phyloP scores from a whole-genome alignment of 768 basidiomycete genomes.

The Harrya chromipes region DNA sequence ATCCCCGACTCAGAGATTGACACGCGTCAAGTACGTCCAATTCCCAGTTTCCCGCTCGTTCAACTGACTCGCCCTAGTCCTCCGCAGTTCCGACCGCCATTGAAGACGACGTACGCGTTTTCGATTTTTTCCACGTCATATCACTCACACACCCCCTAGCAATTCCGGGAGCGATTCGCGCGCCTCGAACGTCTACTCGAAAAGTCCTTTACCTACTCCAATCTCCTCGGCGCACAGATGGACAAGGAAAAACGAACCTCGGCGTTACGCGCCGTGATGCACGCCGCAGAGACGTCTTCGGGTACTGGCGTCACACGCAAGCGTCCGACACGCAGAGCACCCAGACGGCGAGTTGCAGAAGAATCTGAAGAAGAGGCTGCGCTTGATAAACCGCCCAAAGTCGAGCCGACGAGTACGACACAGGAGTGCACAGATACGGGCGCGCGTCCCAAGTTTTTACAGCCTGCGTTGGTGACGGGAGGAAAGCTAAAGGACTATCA shows the following conservation, averaged over 20 bases:
- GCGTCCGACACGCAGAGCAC: constrained; percentile 10
- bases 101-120: constrained; percentile 21
- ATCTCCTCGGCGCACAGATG: constrained; percentile 71
- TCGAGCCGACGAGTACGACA: neutral
- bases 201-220: constrained; percentile 74
- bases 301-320: constrained; percentile 7
- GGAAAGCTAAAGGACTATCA: constrained; percentile 88
- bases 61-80: constrained; percentile 6
- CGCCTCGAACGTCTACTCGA: constrained; percentile 67
- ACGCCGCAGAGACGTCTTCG: constrained; percentile 10
- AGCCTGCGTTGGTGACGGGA: constrained; percentile 80
- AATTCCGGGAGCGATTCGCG: constrained; percentile 46
- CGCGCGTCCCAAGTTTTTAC: constrained; percentile 47
- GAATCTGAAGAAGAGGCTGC: constrained; percentile 1
- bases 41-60: neutral
- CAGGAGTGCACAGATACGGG: neutral
- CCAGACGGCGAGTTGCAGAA: constrained; percentile 11
- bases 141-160: constrained; percentile 31
- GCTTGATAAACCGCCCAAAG: constrained; percentile 13
- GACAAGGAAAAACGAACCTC: constrained; percentile 47
- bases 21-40: constrained; percentile 19
- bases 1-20: neutral
- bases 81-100: constrained; percentile 5
- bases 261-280: constrained; percentile 28
- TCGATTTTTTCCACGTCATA: neutral